These are phyloP conservation scores for Mycena epipterygia DNA, from an alignment of 768 basidiomycete genomes.

Conservation along the genomic window DNA sequence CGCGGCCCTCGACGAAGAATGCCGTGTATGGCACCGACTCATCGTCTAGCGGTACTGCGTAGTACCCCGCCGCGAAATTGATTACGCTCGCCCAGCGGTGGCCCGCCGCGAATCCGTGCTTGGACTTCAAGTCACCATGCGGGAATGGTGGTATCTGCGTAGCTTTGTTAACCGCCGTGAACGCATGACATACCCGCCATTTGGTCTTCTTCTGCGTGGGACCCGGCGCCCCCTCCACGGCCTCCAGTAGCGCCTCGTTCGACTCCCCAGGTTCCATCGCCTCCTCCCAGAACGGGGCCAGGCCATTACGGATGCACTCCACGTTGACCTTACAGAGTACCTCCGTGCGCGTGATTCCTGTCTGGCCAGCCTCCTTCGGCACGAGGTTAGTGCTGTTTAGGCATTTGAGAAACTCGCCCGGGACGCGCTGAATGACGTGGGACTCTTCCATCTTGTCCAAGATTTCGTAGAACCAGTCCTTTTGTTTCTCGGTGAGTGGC, in stretches of 20 bases:
- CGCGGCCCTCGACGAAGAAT: slow-evolving; percentile 55
- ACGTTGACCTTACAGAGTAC: slow-evolving; percentile 7
- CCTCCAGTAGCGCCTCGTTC: slow-evolving; percentile 1
- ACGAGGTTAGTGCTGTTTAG: slow-evolving; percentile 2
- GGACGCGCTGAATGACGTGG: not conserved
- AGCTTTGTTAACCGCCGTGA: slow-evolving; percentile 8
- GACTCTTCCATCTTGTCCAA: not conserved
- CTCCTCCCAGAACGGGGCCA: slow-evolving; percentile 18
- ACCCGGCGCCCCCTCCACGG: not conserved
- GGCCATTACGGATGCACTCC: not conserved
- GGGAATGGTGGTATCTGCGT: slow-evolving; percentile 47
- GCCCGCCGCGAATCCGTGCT: slow-evolving; percentile 48
- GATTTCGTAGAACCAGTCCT: too few species aligned
- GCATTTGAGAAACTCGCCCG: slow-evolving; percentile 7
- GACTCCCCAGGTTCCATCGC: slow-evolving; percentile 3
- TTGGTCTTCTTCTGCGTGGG: not conserved
- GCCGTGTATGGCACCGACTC: slow-evolving; percentile 46
- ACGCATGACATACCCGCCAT: slow-evolving; percentile 3
- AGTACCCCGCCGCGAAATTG: slow-evolving; percentile 45
- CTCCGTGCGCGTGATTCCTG: not conserved
- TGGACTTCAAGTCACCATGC: slow-evolving; percentile 53
- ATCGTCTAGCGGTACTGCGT: slow-evolving; percentile 38
- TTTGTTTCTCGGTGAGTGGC: not conserved
- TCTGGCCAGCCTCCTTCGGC: slow-evolving; percentile 12
- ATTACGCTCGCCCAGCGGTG: slow-evolving; percentile 34